These are phyloP conservation scores for Annulohypoxylon moriforme DNA, from an alignment of 495 filamentous ascomycete genomes.

Conservation along the genomic window DNA sequence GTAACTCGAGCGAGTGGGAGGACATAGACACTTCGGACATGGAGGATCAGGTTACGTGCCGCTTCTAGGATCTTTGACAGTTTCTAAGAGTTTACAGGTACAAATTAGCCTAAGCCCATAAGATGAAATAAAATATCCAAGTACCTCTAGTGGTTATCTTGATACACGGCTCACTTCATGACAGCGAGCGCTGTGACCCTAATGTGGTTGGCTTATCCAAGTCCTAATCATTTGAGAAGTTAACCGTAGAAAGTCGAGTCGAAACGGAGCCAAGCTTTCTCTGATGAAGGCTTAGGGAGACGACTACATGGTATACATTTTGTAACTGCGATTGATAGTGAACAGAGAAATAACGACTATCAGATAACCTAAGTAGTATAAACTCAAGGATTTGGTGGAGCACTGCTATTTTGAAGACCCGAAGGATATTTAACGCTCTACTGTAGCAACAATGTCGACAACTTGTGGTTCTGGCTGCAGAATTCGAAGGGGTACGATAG, in stretches of 20 bases:
- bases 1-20: slow-evolving; percentile 9
- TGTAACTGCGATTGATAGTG: neutral
- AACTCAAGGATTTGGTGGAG: neutral
- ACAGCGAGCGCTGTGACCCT: neutral
- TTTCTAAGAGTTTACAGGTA: neutral
- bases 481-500: neutral
- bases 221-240: neutral
- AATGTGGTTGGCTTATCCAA: neutral
- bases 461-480: neutral
- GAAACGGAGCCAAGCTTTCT: neutral
- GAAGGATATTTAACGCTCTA: neutral
- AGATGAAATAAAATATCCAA: neutral
- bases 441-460: neutral
- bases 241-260: neutral
- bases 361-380: neutral
- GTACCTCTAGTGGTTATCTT: neutral
- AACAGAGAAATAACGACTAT: neutral
- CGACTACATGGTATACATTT: neutral
- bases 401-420: neutral
- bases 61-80: neutral
- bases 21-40: neutral
- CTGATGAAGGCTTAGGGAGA: neutral
- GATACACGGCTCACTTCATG: neutral
- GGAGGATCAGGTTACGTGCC: neutral
- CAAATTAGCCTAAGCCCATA: neutral